Conservation (phyloP, 2,329 filamentous ascomycete genomes). For the Ophiostoma montium region DNA sequence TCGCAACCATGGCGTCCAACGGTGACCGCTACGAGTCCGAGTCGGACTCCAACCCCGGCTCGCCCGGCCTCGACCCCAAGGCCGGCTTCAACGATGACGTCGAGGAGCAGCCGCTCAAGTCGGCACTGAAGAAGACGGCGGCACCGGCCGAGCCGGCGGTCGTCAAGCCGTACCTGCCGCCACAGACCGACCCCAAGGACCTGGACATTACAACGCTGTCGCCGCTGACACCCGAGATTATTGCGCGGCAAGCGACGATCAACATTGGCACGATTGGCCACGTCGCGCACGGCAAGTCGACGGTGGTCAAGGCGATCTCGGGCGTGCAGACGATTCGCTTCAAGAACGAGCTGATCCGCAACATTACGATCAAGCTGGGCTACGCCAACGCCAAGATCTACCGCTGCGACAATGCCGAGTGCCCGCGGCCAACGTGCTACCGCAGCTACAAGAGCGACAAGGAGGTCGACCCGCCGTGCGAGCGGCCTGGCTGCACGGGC, state of each 20-base stretch:
- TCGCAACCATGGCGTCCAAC: slow-evolving; percentile 36
- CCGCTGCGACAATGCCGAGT: slow-evolving; percentile 86
- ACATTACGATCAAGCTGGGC: slow-evolving; percentile 99
- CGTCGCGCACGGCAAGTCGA: slow-evolving; percentile 97
- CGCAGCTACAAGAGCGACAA: slow-evolving; percentile 98
- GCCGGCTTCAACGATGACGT: slow-evolving; percentile 43
- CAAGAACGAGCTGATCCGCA: slow-evolving; percentile 98
- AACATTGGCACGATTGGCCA: slow-evolving; percentile 98
- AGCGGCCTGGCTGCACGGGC: slow-evolving; percentile 79
- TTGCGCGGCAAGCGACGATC: slow-evolving; percentile 93
- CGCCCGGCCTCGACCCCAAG: slow-evolving; percentile 39
- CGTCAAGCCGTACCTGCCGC: slow-evolving; percentile 45
- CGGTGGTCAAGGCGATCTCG: slow-evolving; percentile 97
- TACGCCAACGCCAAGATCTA: slow-evolving; percentile 99
- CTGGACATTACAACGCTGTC: slow-evolving; percentile 69
- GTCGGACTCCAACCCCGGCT: slow-evolving; percentile 49
- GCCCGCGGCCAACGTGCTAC: slow-evolving; percentile 90
- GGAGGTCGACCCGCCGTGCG: slow-evolving; percentile 91
- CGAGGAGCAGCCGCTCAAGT: slow-evolving; percentile 60
- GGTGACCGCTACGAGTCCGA: slow-evolving; percentile 60
- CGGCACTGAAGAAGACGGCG: slow-evolving; percentile 64
- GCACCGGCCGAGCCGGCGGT: slow-evolving; percentile 37
- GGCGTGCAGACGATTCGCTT: slow-evolving; percentile 98
- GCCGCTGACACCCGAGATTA: slow-evolving; percentile 90
- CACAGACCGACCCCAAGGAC: slow-evolving; percentile 84